Evolutionary conservation across 495 filamentous ascomycete genomes (phyloP), one percentile per base, ranked within the genome.

Genomic region (Parathielavia appendiculata): DNA sequence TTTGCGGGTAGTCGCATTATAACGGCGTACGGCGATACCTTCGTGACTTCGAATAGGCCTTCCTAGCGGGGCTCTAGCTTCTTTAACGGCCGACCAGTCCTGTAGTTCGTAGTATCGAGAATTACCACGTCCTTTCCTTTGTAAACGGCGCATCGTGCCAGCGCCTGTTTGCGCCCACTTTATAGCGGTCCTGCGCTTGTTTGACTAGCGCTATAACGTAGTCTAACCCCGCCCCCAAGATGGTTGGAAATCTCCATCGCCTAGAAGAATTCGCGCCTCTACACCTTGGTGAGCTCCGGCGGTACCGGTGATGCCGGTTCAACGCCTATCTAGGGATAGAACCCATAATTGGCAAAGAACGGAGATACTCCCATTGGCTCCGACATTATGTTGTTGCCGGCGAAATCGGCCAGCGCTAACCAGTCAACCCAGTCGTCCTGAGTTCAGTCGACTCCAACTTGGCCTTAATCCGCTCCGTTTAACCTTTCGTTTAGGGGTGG

Each of bases 341-440:
- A 51, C 3, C 48, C n/a, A 17, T 51, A 51, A n/a, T 51, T 51
- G 1, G 13, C 32, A 12, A 35, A 51, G 30, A 51, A 51, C 6
- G n/a, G 30, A n/a, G 34, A 51, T 13, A 51, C n/a, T 4, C 48
- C 48, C 7, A 12, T 51, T 6, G 30, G 35, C 14, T 51, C 48
- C 8, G 32, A 51, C 1, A 20, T 19, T 20, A 35, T 7, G 14
- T 51, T 51, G 32, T 51, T 51, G 32, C 48, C 48, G 10, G n/a
- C n/a, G n/a, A 51, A 51, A n/a, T 51, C 48, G 1, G 17, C 48
- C 13, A 51, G 32, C 1, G 34, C 30, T 38, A 51, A 32, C 48
- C 13, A 51, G 19, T 51, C 48, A 1, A 51, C 48, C 48, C n/a
- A 51, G 48, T 51, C 48, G 13, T 51, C n/a, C 13, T 51, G 14